Percentiles rank a stretch among this genome's conserved stretches.
Evolutionary conservation across 2,329 filamentous ascomycete genomes (phyloP).

Genomic region (Zymoseptoria passerinii): DNA sequence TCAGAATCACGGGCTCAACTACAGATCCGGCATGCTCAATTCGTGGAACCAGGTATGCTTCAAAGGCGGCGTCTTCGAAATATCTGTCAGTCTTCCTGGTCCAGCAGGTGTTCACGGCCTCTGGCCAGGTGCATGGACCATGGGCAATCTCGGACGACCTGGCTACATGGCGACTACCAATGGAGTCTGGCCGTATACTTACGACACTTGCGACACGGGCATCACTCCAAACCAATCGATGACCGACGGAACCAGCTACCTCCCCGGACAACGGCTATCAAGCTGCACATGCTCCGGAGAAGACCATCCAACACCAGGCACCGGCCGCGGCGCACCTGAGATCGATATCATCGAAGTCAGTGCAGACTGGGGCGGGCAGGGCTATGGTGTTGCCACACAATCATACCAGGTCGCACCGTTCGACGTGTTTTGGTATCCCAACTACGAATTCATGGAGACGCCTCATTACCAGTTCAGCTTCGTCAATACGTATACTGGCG

Average conservation of each 20-base stretch:
- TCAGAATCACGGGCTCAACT: conserved; percentile 51
- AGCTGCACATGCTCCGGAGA: conserved; percentile 39
- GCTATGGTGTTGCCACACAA: conserved; percentile 41
- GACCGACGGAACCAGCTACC: conserved; percentile 34
- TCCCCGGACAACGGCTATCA: conserved; percentile 40
- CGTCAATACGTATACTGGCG: conserved; percentile 47
- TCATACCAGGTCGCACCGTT: conserved; percentile 44
- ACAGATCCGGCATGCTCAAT: conserved; percentile 45
- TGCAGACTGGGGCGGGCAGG: conserved; percentile 33
- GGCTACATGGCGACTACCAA: conserved; percentile 47
- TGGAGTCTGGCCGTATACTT: conserved; percentile 49
- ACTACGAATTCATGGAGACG: conserved; percentile 45
- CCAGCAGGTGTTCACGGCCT: conserved; percentile 42
- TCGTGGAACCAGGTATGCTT: conserved; percentile 48
- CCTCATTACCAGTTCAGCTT: conserved; percentile 41
- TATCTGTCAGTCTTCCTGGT: conserved; percentile 45
- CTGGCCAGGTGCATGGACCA: conserved; percentile 48
- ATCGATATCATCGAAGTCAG: conserved; percentile 44
- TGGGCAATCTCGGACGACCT: conserved; percentile 47
- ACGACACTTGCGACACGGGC: conserved; percentile 41
- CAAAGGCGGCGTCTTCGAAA: conserved; percentile 47
- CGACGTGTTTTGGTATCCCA: conserved; percentile 44
- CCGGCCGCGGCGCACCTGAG: conserved; percentile 40
- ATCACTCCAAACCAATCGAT: conserved; percentile 44
- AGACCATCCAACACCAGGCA: conserved; percentile 42